These are phyloP conservation scores for Vitis hybrid DNA, from an alignment of 177 flowering plant species.

Conservation along the genomic window DNA sequence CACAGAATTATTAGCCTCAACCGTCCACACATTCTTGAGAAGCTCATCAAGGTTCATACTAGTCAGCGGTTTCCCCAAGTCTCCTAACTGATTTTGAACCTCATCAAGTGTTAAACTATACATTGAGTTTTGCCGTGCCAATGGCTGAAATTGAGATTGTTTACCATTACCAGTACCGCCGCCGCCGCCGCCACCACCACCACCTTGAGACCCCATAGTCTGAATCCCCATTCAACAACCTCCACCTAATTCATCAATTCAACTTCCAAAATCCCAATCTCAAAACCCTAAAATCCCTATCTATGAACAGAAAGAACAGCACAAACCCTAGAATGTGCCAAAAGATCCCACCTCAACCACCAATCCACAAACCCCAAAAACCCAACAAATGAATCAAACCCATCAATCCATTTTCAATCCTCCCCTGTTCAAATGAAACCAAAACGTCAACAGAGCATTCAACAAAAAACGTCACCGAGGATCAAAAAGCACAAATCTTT, in stretches of 20 bases:
- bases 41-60: slow-evolving; percentile 59
- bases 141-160: slow-evolving; percentile 21
- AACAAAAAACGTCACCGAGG: too few relatives aligned
- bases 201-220: slow-evolving; percentile 52
- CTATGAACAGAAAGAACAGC: too few relatives aligned
- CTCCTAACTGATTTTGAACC: slow-evolving; percentile 39
- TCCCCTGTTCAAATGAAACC: too few relatives aligned
- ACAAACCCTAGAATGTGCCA: too few relatives aligned
- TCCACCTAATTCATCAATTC: not conserved
- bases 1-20: slow-evolving; percentile 28
- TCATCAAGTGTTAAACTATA: slow-evolving; percentile 46
- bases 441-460: too few relatives aligned
- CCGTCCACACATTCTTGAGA: slow-evolving; percentile 41
- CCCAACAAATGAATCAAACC: too few relatives aligned
- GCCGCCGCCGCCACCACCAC: slow-evolving; percentile 20
- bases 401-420: too few relatives aligned
- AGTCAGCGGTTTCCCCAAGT: slow-evolving; percentile 44
- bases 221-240: slow-evolving; percentile 37
- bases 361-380: too few relatives aligned
- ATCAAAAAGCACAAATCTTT: too few relatives aligned
- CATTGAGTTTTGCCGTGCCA: slow-evolving; percentile 30
- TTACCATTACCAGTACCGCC: slow-evolving; percentile 17
- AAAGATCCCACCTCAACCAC: too few relatives aligned
- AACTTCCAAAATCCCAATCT: not conserved
- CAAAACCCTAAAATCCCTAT: too few relatives aligned